Evolutionary conservation across 106 monocot species (phyloP), one percentile per base, ranked within the genome.

Genomic region (Allium cepa): DNA sequence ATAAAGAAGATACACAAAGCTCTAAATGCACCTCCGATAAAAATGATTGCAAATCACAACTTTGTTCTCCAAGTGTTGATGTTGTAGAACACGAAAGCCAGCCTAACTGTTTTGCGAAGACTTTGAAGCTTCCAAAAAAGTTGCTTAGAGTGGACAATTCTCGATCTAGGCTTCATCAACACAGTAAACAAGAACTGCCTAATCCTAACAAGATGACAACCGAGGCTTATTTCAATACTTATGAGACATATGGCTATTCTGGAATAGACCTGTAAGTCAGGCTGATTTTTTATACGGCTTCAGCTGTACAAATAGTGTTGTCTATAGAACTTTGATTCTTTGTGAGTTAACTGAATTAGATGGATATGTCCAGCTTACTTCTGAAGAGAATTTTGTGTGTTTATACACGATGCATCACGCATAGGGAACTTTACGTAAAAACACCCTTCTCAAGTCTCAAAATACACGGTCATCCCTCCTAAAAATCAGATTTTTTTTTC

Each of bases 51-150:
- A 80, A 46, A 46, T 67, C 61, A 50, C 57, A 72, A 57, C 58
- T 59, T 46, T 57, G 73, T 81, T 47, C 64, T 74, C 78, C 22
- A 77, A 75, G 57, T 64, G 46, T 69, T 47, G 61, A 65, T 60
- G 63, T 80, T 27, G 66, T 76, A 73, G 92, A 94, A 60, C 49
- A 76, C n/a, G 77, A 78, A 59, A 62, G 67, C 59, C 88, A 80
- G 45, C 77, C 88, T 13, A 84, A 69, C 50, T 96, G 95, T 72
- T 96, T 96, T 73, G 56, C 88, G 13, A 83, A 71, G 77, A 71
- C 78, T 12, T 27, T 86, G 26, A 82, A 79, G 48, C 73, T 85
- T 64, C 87, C 73, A 57, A 84, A 67, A 68, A 92, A 67, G 66
- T 51, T 79, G 4, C 73, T 82, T 55, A 76, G 80, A n/a, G 62